These are phyloP conservation scores for Recurvomyces mirabilis DNA, from an alignment of 495 filamentous ascomycete genomes.

Conservation along the genomic window DNA sequence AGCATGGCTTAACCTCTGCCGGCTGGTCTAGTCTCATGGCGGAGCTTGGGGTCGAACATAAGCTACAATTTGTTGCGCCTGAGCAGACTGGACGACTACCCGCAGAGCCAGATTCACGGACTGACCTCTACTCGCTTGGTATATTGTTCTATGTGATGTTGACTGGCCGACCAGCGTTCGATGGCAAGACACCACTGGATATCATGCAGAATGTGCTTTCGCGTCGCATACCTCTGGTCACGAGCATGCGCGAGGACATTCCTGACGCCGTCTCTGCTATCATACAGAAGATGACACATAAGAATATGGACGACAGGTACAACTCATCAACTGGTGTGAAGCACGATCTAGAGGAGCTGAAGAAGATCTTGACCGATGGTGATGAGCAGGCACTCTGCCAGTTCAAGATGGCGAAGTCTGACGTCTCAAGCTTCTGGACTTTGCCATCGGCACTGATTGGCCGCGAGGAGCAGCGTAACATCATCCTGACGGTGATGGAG, in stretches of 20 bases:
- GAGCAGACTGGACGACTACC: conserved; percentile 88
- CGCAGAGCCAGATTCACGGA: conserved; percentile 76
- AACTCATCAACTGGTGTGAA: conserved; percentile 72
- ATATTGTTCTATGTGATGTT: conserved; percentile 79
- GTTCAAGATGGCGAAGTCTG: conserved; percentile 61
- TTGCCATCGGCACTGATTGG: conserved; percentile 72
- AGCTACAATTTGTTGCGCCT: conserved; percentile 76
- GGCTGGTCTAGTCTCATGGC: conserved; percentile 73
- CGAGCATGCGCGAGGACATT: conserved; percentile 61
- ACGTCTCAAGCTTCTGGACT: conserved; percentile 78
- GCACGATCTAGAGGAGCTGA: conserved; percentile 58
- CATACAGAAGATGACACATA: conserved; percentile 82
- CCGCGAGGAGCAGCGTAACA: conserved; percentile 55
- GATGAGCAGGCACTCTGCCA: conserved; percentile 54
- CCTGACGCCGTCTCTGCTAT: conserved; percentile 70
- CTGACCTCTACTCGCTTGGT: conserved; percentile 82
- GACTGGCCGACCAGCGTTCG: conserved; percentile 64
- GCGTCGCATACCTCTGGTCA: conserved; percentile 61
- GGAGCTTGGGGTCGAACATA: conserved; percentile 70
- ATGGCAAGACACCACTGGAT: conserved; percentile 66
- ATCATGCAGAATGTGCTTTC: conserved; percentile 78
- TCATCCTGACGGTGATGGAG: conserved; percentile 61
- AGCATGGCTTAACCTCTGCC: conserved; percentile 71
- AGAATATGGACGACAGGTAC: conserved; percentile 72
- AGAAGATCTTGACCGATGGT: conserved; percentile 61